These are phyloP conservation scores for Metarhizium humberi DNA, from an alignment of 2,329 filamentous ascomycete species.

Conservation along the genomic window DNA sequence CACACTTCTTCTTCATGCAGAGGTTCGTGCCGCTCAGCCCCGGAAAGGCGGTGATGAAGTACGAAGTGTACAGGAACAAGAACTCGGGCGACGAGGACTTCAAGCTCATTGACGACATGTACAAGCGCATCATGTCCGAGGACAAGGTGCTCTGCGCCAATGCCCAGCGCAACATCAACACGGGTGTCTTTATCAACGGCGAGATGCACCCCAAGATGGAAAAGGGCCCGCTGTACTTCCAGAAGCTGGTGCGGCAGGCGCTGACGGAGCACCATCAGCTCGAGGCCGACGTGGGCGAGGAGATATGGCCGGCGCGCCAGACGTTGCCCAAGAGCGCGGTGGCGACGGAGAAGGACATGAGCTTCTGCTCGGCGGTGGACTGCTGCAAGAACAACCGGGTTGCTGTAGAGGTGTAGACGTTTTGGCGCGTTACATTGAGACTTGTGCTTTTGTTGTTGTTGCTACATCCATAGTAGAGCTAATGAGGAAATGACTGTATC, in stretches of 20 bases:
- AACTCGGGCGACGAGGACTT: slow-evolving; percentile 50
- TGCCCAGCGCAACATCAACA: slow-evolving; percentile 51
- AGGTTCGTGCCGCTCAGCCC: slow-evolving; percentile 48
- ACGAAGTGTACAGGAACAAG: slow-evolving; percentile 55
- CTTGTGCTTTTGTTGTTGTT: neutral
- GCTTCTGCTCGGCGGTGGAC: slow-evolving; percentile 26
- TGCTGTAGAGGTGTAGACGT: slow-evolving; percentile 1
- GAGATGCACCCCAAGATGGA: slow-evolving; percentile 53
- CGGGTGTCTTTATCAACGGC: slow-evolving; percentile 52
- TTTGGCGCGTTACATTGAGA: neutral
- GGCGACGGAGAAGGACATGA: slow-evolving; percentile 17
- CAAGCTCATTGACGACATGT: slow-evolving; percentile 45
- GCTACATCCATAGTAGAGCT: neutral
- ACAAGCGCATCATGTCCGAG: slow-evolving; percentile 55
- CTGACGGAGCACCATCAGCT: slow-evolving; percentile 36
- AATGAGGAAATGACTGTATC: neutral
- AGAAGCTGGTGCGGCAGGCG: slow-evolving; percentile 38
- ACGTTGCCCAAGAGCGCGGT: slow-evolving; percentile 17
- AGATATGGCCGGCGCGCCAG: slow-evolving; percentile 44
- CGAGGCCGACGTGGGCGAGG: slow-evolving; percentile 32
- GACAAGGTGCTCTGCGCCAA: slow-evolving; percentile 53
- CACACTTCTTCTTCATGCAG: slow-evolving; percentile 57
- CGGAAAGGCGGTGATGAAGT: slow-evolving; percentile 44
- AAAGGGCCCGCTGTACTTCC: slow-evolving; percentile 49
- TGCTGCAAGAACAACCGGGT: slow-evolving; percentile 17